These are phyloP conservation scores for Pseudodiploospora longispora DNA, from an alignment of 2,329 filamentous ascomycete species.

Conservation along the genomic window DNA sequence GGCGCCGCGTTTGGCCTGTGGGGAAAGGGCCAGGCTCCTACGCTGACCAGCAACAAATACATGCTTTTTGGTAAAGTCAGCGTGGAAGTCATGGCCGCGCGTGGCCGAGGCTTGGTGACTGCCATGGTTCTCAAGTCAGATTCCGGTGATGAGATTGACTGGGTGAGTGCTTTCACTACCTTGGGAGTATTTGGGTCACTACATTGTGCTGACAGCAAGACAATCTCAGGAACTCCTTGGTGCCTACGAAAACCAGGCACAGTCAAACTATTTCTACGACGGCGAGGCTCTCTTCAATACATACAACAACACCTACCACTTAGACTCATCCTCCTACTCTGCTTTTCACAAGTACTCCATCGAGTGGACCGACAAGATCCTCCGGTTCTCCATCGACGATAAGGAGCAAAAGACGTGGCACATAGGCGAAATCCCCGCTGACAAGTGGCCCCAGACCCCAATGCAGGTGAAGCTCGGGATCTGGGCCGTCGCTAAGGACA, in stretches of 20 bases:
- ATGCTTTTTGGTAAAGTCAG: slow-evolving; percentile 78
- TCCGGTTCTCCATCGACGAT: slow-evolving; percentile 54
- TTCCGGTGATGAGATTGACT: slow-evolving; percentile 63
- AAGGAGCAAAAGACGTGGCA: slow-evolving; percentile 21
- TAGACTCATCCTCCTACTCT: slow-evolving; percentile 30
- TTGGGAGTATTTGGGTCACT: neutral
- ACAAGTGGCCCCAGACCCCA: slow-evolving; percentile 59
- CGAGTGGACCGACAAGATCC: slow-evolving; percentile 53
- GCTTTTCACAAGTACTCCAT: slow-evolving; percentile 57
- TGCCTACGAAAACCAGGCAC: slow-evolving; percentile 45
- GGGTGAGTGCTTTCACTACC: slow-evolving; percentile 13
- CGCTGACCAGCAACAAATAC: slow-evolving; percentile 64
- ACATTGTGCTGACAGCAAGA: neutral
- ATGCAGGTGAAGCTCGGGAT: slow-evolving; percentile 58
- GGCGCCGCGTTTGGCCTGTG: slow-evolving; percentile 45
- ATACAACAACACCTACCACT: slow-evolving; percentile 40
- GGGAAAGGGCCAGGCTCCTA: slow-evolving; percentile 46
- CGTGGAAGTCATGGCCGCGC: slow-evolving; percentile 59
- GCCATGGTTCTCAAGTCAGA: slow-evolving; percentile 71
- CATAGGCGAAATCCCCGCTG: slow-evolving; percentile 38
- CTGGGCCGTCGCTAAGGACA: slow-evolving; percentile 42
- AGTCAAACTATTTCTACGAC: slow-evolving; percentile 75
- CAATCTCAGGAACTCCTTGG: slow-evolving; percentile 19
- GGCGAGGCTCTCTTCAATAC: slow-evolving; percentile 46
- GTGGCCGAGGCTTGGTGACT: slow-evolving; percentile 68